Evolutionary conservation across 228 moss, liverwort and hornwort species (phyloP).

Genomic region (Sphagnum fallax): DNA sequence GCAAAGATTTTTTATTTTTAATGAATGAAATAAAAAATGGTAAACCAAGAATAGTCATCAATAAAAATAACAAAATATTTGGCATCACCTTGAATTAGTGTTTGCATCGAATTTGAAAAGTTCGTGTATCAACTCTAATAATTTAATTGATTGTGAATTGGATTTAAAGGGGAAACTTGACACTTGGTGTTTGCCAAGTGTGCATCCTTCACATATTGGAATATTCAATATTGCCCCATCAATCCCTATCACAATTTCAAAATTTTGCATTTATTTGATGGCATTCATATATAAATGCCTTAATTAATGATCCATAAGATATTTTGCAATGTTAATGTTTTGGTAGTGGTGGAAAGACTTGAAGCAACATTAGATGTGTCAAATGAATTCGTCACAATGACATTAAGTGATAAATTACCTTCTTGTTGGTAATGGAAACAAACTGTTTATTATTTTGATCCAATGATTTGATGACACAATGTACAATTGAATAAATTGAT

Average conservation of each 20-base stretch:
- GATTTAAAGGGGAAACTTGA: not conserved
- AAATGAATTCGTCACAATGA: not conserved
- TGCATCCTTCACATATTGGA: not conserved
- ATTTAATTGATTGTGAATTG: not conserved
- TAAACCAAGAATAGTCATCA: not conserved
- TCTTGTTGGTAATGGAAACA: not conserved
- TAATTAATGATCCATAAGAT: conserved; percentile 1
- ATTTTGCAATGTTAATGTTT: not conserved
- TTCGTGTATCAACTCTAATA: not conserved
- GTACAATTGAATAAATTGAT: too few species aligned
- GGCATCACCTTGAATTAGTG: not conserved
- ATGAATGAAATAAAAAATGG: too few species aligned
- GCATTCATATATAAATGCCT: not conserved
- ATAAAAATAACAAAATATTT: not conserved
- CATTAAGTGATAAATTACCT: not conserved
- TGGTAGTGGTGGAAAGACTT: not conserved
- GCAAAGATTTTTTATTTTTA: not conserved
- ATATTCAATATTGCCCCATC: not conserved
- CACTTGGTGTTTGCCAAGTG: conserved; percentile 1
- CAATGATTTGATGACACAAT: too few species aligned
- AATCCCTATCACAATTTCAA: not conserved
- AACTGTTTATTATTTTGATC: not conserved
- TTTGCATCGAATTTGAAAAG: not conserved
- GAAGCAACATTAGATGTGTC: not conserved
- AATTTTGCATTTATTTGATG: not conserved